Evolutionary conservation across 768 basidiomycete genomes (phyloP), one percentile per base, ranked within the genome.

Genomic region (Russula compacta): DNA sequence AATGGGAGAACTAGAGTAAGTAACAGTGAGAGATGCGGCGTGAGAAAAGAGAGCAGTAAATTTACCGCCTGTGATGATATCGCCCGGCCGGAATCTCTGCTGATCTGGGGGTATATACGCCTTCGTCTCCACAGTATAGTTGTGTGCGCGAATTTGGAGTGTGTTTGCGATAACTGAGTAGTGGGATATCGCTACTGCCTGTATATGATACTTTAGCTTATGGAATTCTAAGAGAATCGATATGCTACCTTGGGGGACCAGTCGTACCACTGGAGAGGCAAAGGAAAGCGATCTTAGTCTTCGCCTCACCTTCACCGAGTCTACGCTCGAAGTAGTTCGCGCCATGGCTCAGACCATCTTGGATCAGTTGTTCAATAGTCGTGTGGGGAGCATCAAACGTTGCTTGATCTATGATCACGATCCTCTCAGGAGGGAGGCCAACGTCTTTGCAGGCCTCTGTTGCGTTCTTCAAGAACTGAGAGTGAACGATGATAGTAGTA

Each of bases 191-290:
- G 77, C 78, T 17, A 87, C 85, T 8, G 85, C 87, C 84, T 85
- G 33, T 7, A 21, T 9, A 48, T 33, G n/a, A 4, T 33, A 8
- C 39, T 15, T 49, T 29, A 53, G 78, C 75, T 64, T 72, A 73
- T 53, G 40, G 29, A 11, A 17, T 75, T 74, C 76, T 29, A 52
- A 40, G 32, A 24, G 59, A 35, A 50, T 38, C 39, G 38, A 40
- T 11, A 38, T 5, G 21, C 32, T 42, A 71, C 71, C 61, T 71
- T 35, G 71, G 75, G 67, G 71, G 73, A 70, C 86, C 86, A 19
- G 87, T 89, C 14, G 87, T 89, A 12, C 87, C 87, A 61, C 86
- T 87, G 2, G 87, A 88, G 65, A 89, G 86, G 58, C 79, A 81
- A 55, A 89, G 73, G 67, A 88, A 83, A 4, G 87, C 87, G 15